phyloP scores from a whole-genome alignment of 257 asterid genomes.

The Primulina eburnea region DNA sequence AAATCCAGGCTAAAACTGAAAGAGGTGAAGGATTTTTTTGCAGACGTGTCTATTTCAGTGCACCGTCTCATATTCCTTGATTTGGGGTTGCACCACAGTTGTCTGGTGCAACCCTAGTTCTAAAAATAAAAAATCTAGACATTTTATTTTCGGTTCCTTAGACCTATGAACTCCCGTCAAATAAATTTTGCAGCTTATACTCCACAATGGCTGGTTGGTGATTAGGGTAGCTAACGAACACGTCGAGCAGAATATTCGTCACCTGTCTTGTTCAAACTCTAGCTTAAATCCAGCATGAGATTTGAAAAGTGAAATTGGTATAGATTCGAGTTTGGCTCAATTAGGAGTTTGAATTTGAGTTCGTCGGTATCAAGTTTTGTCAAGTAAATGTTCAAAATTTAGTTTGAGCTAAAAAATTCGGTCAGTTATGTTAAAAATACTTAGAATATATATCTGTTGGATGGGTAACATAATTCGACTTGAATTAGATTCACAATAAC shows the following conservation, averaged over 20 bases:
- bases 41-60: neutral
- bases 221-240: neutral
- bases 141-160: neutral
- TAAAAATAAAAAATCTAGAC: no score
- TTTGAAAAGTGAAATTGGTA: neutral
- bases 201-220: neutral
- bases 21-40: conserved; percentile 51
- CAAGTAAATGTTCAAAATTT: neutral
- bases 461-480: neutral
- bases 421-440: neutral
- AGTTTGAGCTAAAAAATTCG: neutral
- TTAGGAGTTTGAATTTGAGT: neutral
- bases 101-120: neutral
- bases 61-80: neutral
- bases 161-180: neutral
- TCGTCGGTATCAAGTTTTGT: no score
- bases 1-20: conserved; percentile 71
- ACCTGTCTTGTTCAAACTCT: neutral
- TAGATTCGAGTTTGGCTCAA: neutral
- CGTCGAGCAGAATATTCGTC: neutral
- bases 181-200: neutral
- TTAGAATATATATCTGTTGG: neutral
- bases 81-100: neutral
- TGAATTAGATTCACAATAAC: neutral
- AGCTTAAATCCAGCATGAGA: neutral